Evolutionary conservation across 108 stramenopile genomes (phyloP), one percentile per base, ranked within the genome.

Genomic region (Schizochytrium sp.): DNA sequence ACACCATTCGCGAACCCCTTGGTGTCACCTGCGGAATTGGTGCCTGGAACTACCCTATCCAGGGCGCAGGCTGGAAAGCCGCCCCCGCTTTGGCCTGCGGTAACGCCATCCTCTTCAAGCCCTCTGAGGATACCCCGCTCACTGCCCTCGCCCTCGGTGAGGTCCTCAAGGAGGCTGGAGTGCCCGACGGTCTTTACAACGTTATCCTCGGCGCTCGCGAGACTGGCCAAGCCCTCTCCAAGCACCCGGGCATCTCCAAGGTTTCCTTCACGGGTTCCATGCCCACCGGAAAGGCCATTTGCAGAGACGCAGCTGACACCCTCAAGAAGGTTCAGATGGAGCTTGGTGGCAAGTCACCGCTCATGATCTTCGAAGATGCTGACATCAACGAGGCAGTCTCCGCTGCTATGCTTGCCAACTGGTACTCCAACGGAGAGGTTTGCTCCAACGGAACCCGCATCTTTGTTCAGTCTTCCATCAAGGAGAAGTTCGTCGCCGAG

Each of bases 101-200:
- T 46, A 92, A 91, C 69, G 60, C 92, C 4, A 87, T 92, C 57
- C 87, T 93, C 47, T 53, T 92, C 46, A 94, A 94, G 91, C 93
- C 93, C n/a, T 88, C 92, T 50, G 93, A 94, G 89, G 92, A 93
- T 61, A 93, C 93, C 4, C 93, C 93, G 13, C 72, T 93, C 38
- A 91, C 91, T 2, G 89, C 93, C 42, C 61, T 93, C 72, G 92
- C 91, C 56, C 44, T 93, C 42, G 91, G 89, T 2, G 88, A 88
- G 87, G 89, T 93, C 46, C 42, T 88, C 55, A 50, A 72, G 46
- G 45, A 91, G 87, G 93, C 93, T 13, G 93, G 93, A 17, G 72
- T 92, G 19, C 93, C 93, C 3, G 87, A 83, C 13, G 93, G 93
- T 10, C 91, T 93, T 38, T 40, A 93, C 53, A 94, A 94, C 88